Base-by-base conservation (phyloP, 768 basidiomycete species). In the Termitomyces sp. region DNA sequence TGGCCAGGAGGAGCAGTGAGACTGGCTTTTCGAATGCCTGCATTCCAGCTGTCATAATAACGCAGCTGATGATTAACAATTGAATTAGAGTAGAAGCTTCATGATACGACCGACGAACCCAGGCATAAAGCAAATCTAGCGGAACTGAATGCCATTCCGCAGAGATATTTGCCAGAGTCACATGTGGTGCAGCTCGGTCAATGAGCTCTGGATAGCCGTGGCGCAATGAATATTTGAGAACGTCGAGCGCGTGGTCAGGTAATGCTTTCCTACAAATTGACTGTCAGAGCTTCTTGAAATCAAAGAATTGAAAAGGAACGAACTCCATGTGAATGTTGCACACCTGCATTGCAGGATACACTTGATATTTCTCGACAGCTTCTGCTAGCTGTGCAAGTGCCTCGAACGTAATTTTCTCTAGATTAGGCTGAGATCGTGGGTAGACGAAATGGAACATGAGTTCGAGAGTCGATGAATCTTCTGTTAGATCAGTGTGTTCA, bases 291-390 rank as follows among this genome's bases (percentile, higher is more conserved):
- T 20, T 14, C 38, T 32, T 1, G 29, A 31, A n/a, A 15, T 4
- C 5, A 47, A 15, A 38, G 17, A 7, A 36, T 2, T 20, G 49
- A 45, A 50, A 54, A 11, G 43, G 14, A 11, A 63, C 66, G 14
- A n/a, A 68, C 67, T 54, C 49, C 67, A 68, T 68, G 31, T 59
- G 59, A 14, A 67, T 46, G 38, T 61, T 69, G 56, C 67, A 69
- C 17, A 66, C 12, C 32, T 63, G 59, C 65, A 65, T 65, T 2
- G 67, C 68, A 12, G 68, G 61, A 32, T 68, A 68, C 1, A 69
- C 60, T 42, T 63, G 60, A 25, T 69, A 68, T 50, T 68, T 68
- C 51, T 68, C 67, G 1, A 62, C 67, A 0, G 67, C 68, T 25
- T 69, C 68, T 3, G 68, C 51, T 12, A 69, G 29, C 43, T 29